Evolutionary conservation across 2,329 filamentous ascomycete species (phyloP), one percentile per base, ranked within the genome.

Genomic region (Talaromyces pinophilus): DNA sequence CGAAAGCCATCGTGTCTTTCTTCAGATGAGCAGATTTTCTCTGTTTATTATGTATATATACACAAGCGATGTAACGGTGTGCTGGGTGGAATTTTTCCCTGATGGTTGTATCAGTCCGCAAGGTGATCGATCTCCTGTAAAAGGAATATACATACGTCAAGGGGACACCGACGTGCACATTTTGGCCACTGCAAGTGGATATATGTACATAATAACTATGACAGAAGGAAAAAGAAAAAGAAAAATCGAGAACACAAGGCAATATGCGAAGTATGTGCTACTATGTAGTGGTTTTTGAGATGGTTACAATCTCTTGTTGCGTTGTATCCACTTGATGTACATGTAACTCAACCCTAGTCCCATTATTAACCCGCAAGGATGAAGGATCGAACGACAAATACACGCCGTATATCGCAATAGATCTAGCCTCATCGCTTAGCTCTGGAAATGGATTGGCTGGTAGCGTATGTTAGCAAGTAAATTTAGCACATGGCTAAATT

Each of bases 281-380:
- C 2, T 15, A 40, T 38, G 54, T 57, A 22, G 54, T 57, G 54
- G 1, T 38, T 57, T 38, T 25, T 22, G 17, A 50, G 54, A 60
- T 25, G 63, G 63, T 67, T 67, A 57, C 65, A 67, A 66, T 59
- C 15, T 67, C 40, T 30, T 52, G 65, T 67, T 63, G 65, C 65
- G 60, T 67, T 57, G 35, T 35, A 35, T 63, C 62, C 62, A 63
- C 52, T 38, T n/a, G 44, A 63, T 38, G 25, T 19, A 40, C 38
- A 64, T 64, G 62, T 64, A 64, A 64, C 62, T 63, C 50, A 57
- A 40, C 50, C 50, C 46, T 38, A 63, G 48, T 22, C 15, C 11
- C 54, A 57, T 38, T 38, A 33, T 19, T 38, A 38, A 38, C 1
- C 13, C 10, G 11, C 33, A 13, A 35, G 10, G 33, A 35, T 3